Percentiles rank a stretch among this genome's conserved stretches.
phyloP scores from a whole-genome alignment of 192 early-diverging fungal species.

The Mortierella alpina region DNA sequence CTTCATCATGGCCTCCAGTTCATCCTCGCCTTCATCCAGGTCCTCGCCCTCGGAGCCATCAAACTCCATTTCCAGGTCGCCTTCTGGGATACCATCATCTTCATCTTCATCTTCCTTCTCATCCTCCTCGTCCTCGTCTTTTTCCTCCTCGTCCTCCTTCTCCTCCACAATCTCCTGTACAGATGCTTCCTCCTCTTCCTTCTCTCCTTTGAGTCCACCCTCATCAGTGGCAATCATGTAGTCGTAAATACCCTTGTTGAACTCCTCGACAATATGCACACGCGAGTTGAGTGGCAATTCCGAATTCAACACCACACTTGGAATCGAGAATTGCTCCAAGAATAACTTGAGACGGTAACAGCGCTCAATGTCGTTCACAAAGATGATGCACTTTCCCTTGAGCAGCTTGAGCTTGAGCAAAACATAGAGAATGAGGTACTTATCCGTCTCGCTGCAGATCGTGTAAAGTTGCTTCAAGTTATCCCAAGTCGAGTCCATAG shows the following conservation, averaged over 20 bases:
- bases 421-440: constrained; percentile 89
- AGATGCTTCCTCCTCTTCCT: constrained; percentile 68
- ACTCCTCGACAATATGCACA: constrained; percentile 96
- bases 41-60: constrained; percentile 52
- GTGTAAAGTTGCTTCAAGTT: constrained; percentile 58
- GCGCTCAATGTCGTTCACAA: constrained; percentile 96
- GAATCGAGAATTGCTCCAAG: constrained; percentile 96
- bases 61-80: constrained; percentile 52
- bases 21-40: constrained; percentile 36
- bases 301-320: constrained; percentile 91
- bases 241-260: constrained; percentile 95
- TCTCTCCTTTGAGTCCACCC: constrained; percentile 74
- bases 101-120: constrained; percentile 19
- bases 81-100: constrained; percentile 41
- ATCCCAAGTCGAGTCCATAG: constrained; percentile 70
- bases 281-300: constrained; percentile 91
- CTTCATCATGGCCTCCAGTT: constrained; percentile 52
- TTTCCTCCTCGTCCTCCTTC: constrained; percentile 35
- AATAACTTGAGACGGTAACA: constrained; percentile 94
- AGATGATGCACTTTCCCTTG: constrained; percentile 91
- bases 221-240: constrained; percentile 97
- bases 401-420: constrained; percentile 91
- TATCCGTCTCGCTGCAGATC: constrained; percentile 81
- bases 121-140: constrained; percentile 22
- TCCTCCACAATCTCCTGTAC: constrained; percentile 59